phyloP scores from a whole-genome alignment of 2,329 filamentous ascomycete species.

The Hyphodiscus sp. region DNA sequence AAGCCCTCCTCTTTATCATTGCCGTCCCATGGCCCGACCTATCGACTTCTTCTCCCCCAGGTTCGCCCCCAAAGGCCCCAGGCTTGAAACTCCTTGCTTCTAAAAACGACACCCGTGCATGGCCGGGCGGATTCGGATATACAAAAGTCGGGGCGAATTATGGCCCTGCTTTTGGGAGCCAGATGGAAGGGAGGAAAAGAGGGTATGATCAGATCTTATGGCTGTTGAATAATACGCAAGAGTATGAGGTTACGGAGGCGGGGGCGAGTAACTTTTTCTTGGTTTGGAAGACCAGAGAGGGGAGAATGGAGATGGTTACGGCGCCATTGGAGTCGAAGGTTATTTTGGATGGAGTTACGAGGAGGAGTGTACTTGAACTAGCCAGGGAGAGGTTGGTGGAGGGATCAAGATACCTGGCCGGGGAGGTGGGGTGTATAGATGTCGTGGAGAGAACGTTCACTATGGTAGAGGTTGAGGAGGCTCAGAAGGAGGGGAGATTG shows the following conservation, averaged over 20 bases:
- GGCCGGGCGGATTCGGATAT: constrained; percentile 88
- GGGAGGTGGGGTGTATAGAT: constrained; percentile 45
- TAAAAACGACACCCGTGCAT: constrained; percentile 76
- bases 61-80: constrained; percentile 29
- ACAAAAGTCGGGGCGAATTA: constrained; percentile 94
- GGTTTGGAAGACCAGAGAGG: constrained; percentile 63
- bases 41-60: constrained; percentile 31
- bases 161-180: constrained; percentile 73
- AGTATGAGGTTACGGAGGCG: constrained; percentile 66
- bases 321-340: constrained; percentile 75
- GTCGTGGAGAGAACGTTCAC: constrained; percentile 77
- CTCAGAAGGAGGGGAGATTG: constrained; percentile 66
- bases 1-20: constrained; percentile 83
- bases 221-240: constrained; percentile 61
- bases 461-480: constrained; percentile 70
- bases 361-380: constrained; percentile 71
- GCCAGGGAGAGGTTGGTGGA: constrained; percentile 53
- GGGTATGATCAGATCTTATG: constrained; percentile 89
- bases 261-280: constrained; percentile 91
- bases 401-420: constrained; percentile 21
- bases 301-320: constrained; percentile 66
- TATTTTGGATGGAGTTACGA: constrained; percentile 81
- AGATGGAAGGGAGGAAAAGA: constrained; percentile 60
- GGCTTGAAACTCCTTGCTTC: constrained; percentile 73
- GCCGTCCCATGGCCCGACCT: constrained; percentile 48